phyloP scores from a whole-genome alignment of 345 rosid species.

The Theobroma cacao region DNA sequence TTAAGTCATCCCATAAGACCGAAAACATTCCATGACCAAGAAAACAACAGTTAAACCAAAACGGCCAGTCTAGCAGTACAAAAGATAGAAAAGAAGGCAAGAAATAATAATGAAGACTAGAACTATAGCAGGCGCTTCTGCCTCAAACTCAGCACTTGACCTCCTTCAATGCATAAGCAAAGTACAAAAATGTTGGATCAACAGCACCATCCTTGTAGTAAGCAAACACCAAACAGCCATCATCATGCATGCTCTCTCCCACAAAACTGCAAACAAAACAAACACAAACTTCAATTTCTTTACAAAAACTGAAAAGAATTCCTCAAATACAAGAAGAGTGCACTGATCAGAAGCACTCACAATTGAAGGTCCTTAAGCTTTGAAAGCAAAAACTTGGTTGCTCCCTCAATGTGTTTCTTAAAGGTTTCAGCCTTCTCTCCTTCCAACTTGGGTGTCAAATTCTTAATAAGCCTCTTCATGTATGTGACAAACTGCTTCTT shows the following conservation, averaged over 20 bases:
- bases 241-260: constrained; percentile 94
- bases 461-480: constrained; percentile 78
- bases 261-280: constrained; percentile 58
- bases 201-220: constrained; percentile 94
- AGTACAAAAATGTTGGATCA: constrained; percentile 94
- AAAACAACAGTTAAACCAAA: constrained; percentile 9
- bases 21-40: background rate
- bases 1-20: background rate
- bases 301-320: background rate
- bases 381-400: constrained; percentile 78
- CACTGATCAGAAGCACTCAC: constrained; percentile 37
- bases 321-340: background rate
- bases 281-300: background rate
- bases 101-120: constrained; percentile 15
- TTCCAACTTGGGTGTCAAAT: constrained; percentile 55
- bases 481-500: constrained; percentile 74
- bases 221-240: constrained; percentile 70
- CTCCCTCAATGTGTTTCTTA: constrained; percentile 88
- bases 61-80: background rate
- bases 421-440: constrained; percentile 50
- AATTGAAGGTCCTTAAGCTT: constrained; percentile 88
- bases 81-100: background rate
- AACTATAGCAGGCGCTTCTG: constrained; percentile 20
- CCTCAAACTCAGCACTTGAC: constrained; percentile 58
- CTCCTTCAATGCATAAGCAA: constrained; percentile 82